Evolutionary conservation across 2,329 filamentous ascomycete genomes (phyloP).

Genomic region (Apiospora aurea): DNA sequence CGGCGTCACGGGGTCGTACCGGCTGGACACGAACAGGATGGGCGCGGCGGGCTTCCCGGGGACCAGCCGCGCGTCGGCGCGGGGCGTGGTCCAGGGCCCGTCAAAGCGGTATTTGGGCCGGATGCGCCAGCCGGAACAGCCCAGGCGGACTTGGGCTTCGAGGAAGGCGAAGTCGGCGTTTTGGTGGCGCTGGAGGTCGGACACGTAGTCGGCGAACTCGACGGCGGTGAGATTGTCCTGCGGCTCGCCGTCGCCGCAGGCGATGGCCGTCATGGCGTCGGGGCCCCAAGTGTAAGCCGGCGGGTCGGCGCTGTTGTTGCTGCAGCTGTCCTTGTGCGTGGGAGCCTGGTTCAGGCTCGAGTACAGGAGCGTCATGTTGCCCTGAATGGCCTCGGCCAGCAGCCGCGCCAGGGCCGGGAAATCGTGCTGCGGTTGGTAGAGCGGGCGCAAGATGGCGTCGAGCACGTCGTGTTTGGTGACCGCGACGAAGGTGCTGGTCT

Average conservation of each 20-base stretch:
- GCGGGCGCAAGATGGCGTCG: slow-evolving; percentile 34
- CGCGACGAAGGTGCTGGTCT: slow-evolving; percentile 33
- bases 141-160: slow-evolving; percentile 44
- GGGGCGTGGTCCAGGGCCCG: slow-evolving; percentile 37
- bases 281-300: not conserved
- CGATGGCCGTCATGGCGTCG: slow-evolving; percentile 38
- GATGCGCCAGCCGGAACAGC: slow-evolving; percentile 48
- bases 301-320: slow-evolving; percentile 9
- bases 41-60: slow-evolving; percentile 48
- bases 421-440: slow-evolving; percentile 42
- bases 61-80: slow-evolving; percentile 33
- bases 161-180: slow-evolving; percentile 43
- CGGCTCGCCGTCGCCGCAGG: slow-evolving; percentile 47
- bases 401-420: slow-evolving; percentile 30
- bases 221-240: slow-evolving; percentile 31
- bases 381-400: slow-evolving; percentile 38
- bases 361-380: slow-evolving; percentile 38
- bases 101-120: slow-evolving; percentile 50
- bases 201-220: slow-evolving; percentile 43
- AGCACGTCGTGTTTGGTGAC: slow-evolving; percentile 44
- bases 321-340: slow-evolving; percentile 24
- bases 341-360: not conserved
- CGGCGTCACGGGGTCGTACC: slow-evolving; percentile 56
- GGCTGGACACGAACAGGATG: slow-evolving; percentile 51
- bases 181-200: slow-evolving; percentile 38